Conservation (phyloP, 495 filamentous ascomycete genomes). For the Hypoxylon subgilvum region DNA sequence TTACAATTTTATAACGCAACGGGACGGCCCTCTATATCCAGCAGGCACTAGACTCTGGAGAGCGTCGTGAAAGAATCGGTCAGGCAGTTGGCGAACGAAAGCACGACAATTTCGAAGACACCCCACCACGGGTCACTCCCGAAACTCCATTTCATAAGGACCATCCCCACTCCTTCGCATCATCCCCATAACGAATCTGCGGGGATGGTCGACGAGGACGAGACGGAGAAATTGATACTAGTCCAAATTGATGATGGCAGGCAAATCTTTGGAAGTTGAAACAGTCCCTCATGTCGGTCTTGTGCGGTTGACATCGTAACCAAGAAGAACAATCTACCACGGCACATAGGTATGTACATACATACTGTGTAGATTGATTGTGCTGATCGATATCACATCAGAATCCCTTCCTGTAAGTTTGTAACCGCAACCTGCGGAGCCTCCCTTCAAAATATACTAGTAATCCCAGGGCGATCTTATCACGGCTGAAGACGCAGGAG, state of each 20-base stretch:
- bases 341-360: neutral
- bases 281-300: conserved; percentile 13
- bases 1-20: conserved; percentile 27
- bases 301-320: conserved; percentile 2
- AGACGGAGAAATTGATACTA: conserved; percentile 26
- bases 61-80: conserved; percentile 27
- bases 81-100: conserved; percentile 21
- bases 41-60: neutral
- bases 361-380: too few relatives aligned
- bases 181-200: conserved; percentile 32
- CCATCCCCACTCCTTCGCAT: conserved; percentile 25
- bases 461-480: too few relatives aligned
- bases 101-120: conserved; percentile 3
- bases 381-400: conserved; percentile 24
- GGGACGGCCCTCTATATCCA: conserved; percentile 27
- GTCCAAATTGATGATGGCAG: conserved; percentile 15
- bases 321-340: conserved; percentile 3
- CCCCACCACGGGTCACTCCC: conserved; percentile 31
- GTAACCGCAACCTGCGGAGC: conserved; percentile 1
- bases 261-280: conserved; percentile 1
- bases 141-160: conserved; percentile 22
- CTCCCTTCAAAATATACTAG: too few relatives aligned
- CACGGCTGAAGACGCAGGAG: too few relatives aligned
- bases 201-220: conserved; percentile 15
- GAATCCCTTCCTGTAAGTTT: conserved; percentile 2